phyloP scores from a whole-genome alignment of 1,139 yeast species.

The Hyphopichia wangnamkhiaoensis region DNA sequence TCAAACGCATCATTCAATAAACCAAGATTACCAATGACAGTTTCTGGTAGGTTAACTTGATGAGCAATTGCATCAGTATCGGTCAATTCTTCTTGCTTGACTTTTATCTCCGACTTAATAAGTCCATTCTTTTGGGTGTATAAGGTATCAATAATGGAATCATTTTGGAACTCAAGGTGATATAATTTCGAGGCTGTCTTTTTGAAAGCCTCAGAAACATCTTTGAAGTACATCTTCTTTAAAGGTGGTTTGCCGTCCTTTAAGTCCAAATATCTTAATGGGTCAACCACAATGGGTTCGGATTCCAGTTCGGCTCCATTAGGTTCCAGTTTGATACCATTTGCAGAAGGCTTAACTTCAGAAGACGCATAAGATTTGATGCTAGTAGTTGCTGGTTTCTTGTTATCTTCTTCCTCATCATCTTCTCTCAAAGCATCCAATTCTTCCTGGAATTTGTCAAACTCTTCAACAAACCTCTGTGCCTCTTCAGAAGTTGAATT shows the following conservation, averaged over 20 bases:
- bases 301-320: slow-evolving; percentile 3
- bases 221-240: slow-evolving; percentile 16
- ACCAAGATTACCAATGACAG: slow-evolving; percentile 4
- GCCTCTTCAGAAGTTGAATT: slow-evolving; percentile 11
- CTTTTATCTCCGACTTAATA: slow-evolving; percentile 4
- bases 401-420: slow-evolving; percentile 1
- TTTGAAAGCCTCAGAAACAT: slow-evolving; percentile 20
- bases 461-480: slow-evolving; percentile 10
- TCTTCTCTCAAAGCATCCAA: slow-evolving; percentile 9
- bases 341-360: neutral
- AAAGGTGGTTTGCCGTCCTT: slow-evolving; percentile 5
- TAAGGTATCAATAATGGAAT: slow-evolving; percentile 3
- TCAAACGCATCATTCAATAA: neutral
- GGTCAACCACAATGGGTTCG: neutral
- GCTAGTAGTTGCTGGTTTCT: too few species aligned
- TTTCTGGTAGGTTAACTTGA: neutral
- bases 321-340: slow-evolving; percentile 2
- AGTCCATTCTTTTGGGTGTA: neutral
- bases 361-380: neutral
- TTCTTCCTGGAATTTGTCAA: slow-evolving; percentile 11
- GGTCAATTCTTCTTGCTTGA: neutral
- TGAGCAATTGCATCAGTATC: neutral
- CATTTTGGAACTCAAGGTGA: slow-evolving; percentile 3
- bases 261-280: neutral
- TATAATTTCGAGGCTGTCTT: slow-evolving; percentile 18